Evolutionary conservation across 2,329 filamentous ascomycete genomes (phyloP), one percentile per base, ranked within the genome.

Genomic region (Tolypocladium capitatum): DNA sequence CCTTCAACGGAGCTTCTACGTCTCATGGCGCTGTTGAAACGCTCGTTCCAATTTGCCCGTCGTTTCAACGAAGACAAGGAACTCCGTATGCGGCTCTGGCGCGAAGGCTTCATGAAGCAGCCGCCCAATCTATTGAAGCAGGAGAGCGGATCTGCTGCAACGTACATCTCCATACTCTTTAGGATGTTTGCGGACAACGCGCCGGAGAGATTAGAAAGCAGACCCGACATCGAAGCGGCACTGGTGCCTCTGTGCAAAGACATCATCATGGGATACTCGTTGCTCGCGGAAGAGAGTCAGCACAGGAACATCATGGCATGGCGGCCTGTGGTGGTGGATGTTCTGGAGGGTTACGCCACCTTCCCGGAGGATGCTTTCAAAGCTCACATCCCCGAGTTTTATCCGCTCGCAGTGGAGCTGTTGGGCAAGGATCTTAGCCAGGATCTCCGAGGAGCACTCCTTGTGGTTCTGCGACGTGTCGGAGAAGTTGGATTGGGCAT

Each of bases 101-200:
- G 89, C 45, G 92, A 98, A 64, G 92, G 94, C 0, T 99, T 98
- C 74, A 99, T 99, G 92, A 95, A 94, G 68, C 92, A 98, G 63
- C 91, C 92, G 16, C 92, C 92, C 3, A 99, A 99, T 59, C 74
- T 99, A 13, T 76, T 99, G 30, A 98, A 98, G 70, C 92, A 99
- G 64, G 92, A 99, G 68, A 87, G 81, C 51, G 91, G 92, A 36
- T 86, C 84, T 48, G 92, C 92, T 1, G 86, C 87, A 2, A 96
- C 94, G 1, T 99, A 98, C 63, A 88, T 98, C 33, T 85, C 85
- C 52, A 98, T 99, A 55, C 71, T 99, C 28, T 88, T 98, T 68
- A 78, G 92, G 45, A 98, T 99, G 92, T 98, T 95, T 66, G 85
- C 87, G 43, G 92, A 99, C 60, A 83, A 85, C 51, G 80, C 83